Conservation (phyloP, 306 rosid genomes). For the Fragaria iinumae region DNA sequence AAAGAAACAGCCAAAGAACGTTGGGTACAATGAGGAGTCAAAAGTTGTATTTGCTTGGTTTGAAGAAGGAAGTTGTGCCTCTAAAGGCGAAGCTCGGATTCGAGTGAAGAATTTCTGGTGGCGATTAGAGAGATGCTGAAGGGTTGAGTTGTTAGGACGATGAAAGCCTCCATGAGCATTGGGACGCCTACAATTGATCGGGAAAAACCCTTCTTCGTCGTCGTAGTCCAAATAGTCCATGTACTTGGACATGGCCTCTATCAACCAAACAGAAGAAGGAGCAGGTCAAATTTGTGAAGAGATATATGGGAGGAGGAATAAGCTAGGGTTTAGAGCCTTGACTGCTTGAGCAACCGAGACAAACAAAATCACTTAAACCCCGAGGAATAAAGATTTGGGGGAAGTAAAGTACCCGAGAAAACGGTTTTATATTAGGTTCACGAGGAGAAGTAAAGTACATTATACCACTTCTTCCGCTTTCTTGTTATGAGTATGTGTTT, state of each 20-base stretch:
- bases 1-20: neutral
- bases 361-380: neutral
- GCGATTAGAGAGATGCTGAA: constrained; percentile 73
- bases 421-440: too few relatives aligned
- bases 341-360: neutral
- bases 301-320: neutral
- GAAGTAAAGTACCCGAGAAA: too few relatives aligned
- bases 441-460: too few relatives aligned
- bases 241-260: neutral
- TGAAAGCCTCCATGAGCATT: constrained; percentile 86
- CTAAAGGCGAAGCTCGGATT: constrained; percentile 76
- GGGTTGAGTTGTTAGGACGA: constrained; percentile 47
- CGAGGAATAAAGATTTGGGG: neutral
- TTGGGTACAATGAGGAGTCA: neutral
- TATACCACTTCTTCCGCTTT: too few relatives aligned
- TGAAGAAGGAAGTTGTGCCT: constrained; percentile 28
- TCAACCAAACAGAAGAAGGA: neutral
- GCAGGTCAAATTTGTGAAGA: neutral
- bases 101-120: constrained; percentile 66
- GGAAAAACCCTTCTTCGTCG: constrained; percentile 31
- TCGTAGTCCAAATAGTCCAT: constrained; percentile 64
- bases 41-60: neutral
- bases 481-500: too few relatives aligned
- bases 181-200: constrained; percentile 66
- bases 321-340: neutral